phyloP scores from a whole-genome alignment of 345 rosid genomes.

The Dovyalis caffra region DNA sequence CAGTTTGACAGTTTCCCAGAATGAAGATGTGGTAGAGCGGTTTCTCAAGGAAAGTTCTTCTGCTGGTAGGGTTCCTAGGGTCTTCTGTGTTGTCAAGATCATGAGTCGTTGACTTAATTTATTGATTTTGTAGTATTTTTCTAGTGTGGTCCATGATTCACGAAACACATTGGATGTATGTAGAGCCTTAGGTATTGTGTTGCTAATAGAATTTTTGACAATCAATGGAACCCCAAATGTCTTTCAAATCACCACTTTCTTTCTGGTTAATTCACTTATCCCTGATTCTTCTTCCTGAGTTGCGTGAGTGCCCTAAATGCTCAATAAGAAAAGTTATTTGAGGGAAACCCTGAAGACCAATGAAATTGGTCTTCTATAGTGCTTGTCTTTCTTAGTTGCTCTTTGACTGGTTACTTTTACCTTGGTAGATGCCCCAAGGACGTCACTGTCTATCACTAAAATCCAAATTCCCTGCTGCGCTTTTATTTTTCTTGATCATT shows the following conservation, averaged over 20 bases:
- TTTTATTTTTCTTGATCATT: too few relatives aligned
- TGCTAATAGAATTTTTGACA: not conserved
- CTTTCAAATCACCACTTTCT: not conserved
- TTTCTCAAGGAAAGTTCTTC: conserved; percentile 62
- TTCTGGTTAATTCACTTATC: not conserved
- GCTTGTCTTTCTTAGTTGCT: too few relatives aligned
- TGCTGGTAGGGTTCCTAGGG: conserved; percentile 51
- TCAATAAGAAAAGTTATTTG: too few relatives aligned
- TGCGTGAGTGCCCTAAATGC: too few relatives aligned
- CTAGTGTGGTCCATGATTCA: not conserved
- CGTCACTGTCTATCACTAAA: too few relatives aligned
- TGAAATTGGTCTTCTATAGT: too few relatives aligned
- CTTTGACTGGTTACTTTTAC: too few relatives aligned
- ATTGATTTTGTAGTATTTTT: not conserved
- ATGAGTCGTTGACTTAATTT: not conserved
- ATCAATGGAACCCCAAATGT: too few relatives aligned
- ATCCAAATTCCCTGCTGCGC: too few relatives aligned
- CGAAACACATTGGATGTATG: not conserved
- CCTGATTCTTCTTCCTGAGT: too few relatives aligned
- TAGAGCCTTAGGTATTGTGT: not conserved
- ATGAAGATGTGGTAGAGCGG: conserved; percentile 76
- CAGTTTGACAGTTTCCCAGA: conserved; percentile 90
- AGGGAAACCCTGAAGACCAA: too few relatives aligned
- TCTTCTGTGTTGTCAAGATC: not conserved
- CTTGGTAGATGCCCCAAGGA: too few relatives aligned